Conservation (phyloP, 257 asterid genomes). For the Ophiorrhiza pumila region DNA sequence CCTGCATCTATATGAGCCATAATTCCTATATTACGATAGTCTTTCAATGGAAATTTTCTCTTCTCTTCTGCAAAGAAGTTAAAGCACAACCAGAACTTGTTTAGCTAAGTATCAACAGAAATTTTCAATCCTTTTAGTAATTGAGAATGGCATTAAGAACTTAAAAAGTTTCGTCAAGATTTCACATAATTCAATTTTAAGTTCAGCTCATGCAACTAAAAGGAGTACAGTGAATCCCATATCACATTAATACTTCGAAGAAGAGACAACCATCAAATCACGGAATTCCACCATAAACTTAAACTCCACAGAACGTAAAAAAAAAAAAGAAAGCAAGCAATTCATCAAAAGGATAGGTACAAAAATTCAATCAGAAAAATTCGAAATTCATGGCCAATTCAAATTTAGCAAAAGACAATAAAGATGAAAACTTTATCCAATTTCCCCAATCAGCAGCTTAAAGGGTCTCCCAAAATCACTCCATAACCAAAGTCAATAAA, state of each 20-base stretch:
- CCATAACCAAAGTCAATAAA: not conserved
- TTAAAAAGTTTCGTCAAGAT: not conserved
- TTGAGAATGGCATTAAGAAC: not conserved
- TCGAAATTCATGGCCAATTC: not conserved
- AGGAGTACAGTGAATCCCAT: not conserved
- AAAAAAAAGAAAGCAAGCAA: not conserved
- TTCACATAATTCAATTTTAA: not conserved
- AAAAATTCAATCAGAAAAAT: not conserved
- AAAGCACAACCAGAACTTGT: slow-evolving; percentile 3
- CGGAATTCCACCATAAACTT: not conserved
- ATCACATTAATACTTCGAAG: not conserved
- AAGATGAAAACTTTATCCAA: slow-evolving; percentile 10
- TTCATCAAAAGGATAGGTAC: not conserved
- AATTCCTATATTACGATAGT: slow-evolving; percentile 93
- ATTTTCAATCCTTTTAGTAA: not conserved
- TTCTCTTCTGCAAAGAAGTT: slow-evolving; percentile 54
- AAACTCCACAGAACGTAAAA: not conserved
- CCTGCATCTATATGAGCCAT: slow-evolving; percentile 99
- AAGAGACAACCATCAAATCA: not conserved
- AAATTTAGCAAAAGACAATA: not conserved
- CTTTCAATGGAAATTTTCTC: slow-evolving; percentile 65
- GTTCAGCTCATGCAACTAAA: not conserved
- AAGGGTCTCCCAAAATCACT: slow-evolving; percentile 8
- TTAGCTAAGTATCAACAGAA: not conserved
- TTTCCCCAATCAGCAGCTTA: not conserved